These are phyloP conservation scores for Sisymbrium altissimum DNA, from an alignment of 345 rosid genomes.

Conservation along the genomic window DNA sequence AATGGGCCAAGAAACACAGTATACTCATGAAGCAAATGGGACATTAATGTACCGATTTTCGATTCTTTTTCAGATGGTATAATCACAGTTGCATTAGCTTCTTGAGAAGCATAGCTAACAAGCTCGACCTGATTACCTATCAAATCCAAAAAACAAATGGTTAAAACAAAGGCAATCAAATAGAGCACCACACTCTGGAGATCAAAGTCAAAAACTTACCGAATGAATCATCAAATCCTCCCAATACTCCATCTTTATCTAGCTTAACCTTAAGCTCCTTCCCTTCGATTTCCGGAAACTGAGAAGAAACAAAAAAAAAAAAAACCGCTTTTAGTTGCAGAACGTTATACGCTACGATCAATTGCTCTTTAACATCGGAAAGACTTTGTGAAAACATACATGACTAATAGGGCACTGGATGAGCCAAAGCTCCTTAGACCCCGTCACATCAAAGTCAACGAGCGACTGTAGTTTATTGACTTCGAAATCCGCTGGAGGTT, in stretches of 20 bases:
- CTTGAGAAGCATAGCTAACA: conserved; percentile 50
- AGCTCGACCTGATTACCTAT: conserved; percentile 63
- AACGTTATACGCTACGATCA: not conserved
- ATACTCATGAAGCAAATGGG: not conserved
- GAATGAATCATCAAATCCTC: conserved; percentile 53
- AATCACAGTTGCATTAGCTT: conserved; percentile 54
- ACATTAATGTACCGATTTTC: conserved; percentile 49
- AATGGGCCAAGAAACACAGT: no score
- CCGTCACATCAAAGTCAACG: conserved; percentile 33
- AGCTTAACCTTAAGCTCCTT: conserved; percentile 47
- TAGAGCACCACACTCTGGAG: no score
- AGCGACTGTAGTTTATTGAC: conserved; percentile 43
- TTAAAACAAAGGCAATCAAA: not conserved
- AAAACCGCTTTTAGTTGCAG: not conserved
- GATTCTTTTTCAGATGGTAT: conserved; percentile 48
- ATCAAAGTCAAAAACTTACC: conserved; percentile 37
- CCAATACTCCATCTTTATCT: conserved; percentile 46
- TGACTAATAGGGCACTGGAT: conserved; percentile 67
- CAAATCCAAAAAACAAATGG: conserved; percentile 13
- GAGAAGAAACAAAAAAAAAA: not conserved
- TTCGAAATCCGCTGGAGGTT: conserved; percentile 43
- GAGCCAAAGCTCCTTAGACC: conserved; percentile 72
- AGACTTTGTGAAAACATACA: conserved; percentile 36
- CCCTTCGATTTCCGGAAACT: conserved; percentile 65
- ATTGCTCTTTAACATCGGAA: not conserved